A percentile compares a stretch with the other conserved stretches of the same genome.
phyloP scores from a whole-genome alignment of 2,329 filamentous ascomycete species.

The Thelonectria blattea region DNA sequence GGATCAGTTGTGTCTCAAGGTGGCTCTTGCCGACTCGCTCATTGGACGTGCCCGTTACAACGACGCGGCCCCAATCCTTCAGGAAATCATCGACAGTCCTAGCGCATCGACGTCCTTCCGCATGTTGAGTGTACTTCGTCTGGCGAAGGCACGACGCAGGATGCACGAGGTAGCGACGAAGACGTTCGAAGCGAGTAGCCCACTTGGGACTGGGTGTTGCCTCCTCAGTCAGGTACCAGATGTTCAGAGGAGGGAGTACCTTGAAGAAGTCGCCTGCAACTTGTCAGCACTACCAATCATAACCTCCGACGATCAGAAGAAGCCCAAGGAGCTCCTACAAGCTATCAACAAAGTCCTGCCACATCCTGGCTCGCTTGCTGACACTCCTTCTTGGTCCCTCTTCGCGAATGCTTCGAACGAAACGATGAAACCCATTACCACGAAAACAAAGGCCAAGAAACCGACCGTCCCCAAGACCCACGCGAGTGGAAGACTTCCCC shows the following conservation, averaged over 20 bases:
- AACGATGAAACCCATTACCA: background rate
- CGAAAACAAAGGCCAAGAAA: background rate
- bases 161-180: background rate
- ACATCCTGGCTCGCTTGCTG: background rate
- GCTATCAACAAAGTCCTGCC: background rate
- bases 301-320: background rate
- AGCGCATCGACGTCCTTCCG: background rate
- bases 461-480: background rate
- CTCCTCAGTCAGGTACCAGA: background rate
- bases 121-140: background rate
- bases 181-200: background rate
- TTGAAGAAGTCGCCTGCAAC: background rate
- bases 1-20: background rate
- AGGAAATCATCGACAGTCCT: background rate
- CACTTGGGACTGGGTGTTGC: background rate
- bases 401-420: background rate
- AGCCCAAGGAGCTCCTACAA: background rate
- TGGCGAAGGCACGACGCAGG: background rate
- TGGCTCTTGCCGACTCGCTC: background rate
- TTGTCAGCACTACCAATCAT: background rate
- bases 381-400: background rate
- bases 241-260: background rate
- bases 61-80: background rate
- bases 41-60: background rate
- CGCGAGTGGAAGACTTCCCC: background rate